phyloP scores from a whole-genome alignment of 164 flowering plant genomes.

The Kalanchoe fedtschenkoi region DNA sequence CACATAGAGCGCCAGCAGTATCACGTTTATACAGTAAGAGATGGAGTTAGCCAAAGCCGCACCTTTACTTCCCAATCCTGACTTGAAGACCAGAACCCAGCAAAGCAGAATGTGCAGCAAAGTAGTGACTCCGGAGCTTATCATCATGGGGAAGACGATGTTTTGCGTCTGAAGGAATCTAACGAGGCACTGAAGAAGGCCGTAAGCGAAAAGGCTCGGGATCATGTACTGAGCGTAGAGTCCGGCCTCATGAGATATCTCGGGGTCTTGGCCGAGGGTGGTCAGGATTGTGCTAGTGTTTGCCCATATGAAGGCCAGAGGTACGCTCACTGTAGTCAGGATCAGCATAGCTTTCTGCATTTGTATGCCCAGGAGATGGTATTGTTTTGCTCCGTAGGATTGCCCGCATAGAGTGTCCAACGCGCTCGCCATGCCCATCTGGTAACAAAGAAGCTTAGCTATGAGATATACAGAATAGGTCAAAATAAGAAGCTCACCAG shows the following conservation, averaged over 20 bases:
- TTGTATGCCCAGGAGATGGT: constrained; percentile 26
- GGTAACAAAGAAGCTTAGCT: neutral
- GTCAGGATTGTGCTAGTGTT: constrained; percentile 18
- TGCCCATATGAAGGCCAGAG: constrained; percentile 18
- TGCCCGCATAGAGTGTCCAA: constrained; percentile 29
- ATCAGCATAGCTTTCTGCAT: constrained; percentile 24
- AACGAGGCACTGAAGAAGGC: constrained; percentile 27
- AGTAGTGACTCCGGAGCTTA: constrained; percentile 21
- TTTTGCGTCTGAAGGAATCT: constrained; percentile 34
- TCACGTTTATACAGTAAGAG: constrained; percentile 27
- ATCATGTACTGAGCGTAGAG: constrained; percentile 25
- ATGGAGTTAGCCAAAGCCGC: constrained; percentile 28
- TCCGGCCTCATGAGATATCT: constrained; percentile 23
- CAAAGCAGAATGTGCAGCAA: constrained; percentile 22
- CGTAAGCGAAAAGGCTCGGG: constrained; percentile 32
- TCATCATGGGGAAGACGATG: constrained; percentile 29
- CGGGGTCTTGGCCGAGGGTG: constrained; percentile 18
- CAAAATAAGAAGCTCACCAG: constrained; percentile 20
- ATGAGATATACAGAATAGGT: neutral
- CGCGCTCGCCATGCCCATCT: constrained; percentile 48
- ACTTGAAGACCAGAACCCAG: constrained; percentile 25
- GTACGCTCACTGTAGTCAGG: constrained; percentile 14
- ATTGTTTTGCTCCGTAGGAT: constrained; percentile 30
- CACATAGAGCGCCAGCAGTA: constrained; percentile 23
- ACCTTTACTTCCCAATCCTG: constrained; percentile 23